These are phyloP conservation scores for Botrytis tulipae DNA, from an alignment of 2,329 filamentous ascomycete species.

Conservation along the genomic window DNA sequence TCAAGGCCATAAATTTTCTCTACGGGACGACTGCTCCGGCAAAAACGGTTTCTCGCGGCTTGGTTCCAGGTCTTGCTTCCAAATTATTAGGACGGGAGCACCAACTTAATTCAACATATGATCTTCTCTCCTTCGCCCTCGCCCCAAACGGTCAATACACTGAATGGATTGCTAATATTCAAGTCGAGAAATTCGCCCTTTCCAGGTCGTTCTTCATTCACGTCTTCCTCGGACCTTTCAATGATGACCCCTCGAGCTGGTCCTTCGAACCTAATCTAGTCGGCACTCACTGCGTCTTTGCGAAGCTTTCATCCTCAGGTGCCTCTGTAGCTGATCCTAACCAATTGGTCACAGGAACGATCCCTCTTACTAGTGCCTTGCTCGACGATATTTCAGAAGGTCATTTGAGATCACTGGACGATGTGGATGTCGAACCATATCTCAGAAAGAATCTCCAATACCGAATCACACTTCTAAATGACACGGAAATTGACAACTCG, in stretches of 20 bases:
- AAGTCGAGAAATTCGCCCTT: constrained; percentile 58
- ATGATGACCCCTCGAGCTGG: constrained; percentile 31
- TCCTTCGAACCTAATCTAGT: constrained; percentile 35
- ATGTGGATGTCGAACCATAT: constrained; percentile 31
- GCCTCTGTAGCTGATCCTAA: constrained; percentile 27
- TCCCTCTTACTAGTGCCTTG: constrained; percentile 47
- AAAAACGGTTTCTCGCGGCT: background rate
- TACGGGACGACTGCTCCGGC: constrained; percentile 36
- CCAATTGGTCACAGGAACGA: constrained; percentile 41
- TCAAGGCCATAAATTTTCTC: constrained; percentile 58
- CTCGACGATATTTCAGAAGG: constrained; percentile 35
- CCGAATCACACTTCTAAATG: constrained; percentile 29
- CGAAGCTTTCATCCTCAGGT: constrained; percentile 27
- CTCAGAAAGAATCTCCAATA: constrained; percentile 34
- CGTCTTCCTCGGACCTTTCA: constrained; percentile 59
- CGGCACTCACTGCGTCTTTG: constrained; percentile 41
- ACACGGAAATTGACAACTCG: constrained; percentile 25
- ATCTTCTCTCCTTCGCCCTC: background rate
- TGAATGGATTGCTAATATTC: constrained; percentile 69
- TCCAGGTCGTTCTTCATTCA: constrained; percentile 63
- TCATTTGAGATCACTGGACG: constrained; percentile 37
- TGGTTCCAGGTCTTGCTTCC: background rate
- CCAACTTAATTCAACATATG: constrained; percentile 7
- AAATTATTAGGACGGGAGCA: background rate
- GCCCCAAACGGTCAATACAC: constrained; percentile 25